Percentiles rank a stretch among this genome's conserved stretches.
Conservation (phyloP, 1,284 basidiomycete genomes). For the Porodaedalea pini region DNA sequence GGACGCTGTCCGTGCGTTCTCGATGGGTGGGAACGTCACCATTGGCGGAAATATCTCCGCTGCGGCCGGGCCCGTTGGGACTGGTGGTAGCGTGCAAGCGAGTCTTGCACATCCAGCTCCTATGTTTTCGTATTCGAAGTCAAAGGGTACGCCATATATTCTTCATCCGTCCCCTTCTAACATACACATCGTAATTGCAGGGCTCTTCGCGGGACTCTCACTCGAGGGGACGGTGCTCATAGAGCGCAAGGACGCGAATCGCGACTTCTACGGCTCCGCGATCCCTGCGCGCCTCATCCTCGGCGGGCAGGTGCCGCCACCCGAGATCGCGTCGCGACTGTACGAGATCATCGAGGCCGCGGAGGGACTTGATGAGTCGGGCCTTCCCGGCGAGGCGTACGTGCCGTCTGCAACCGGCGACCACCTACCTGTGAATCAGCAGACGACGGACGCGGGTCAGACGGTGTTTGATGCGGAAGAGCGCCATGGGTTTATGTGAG, state of each 20-base stretch:
- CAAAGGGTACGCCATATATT: conserved; percentile 63
- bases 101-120: conserved; percentile 90
- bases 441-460: conserved; percentile 2
- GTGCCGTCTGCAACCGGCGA: conserved; percentile 67
- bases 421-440: conserved; percentile 46
- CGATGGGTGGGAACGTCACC: conserved; percentile 92
- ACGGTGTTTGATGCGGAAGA: conserved; percentile 21
- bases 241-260: conserved; percentile 92
- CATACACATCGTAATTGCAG: conserved; percentile 37
- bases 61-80: conserved; percentile 90
- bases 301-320: conserved; percentile 89
- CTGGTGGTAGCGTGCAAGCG: conserved; percentile 87
- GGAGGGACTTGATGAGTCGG: conserved; percentile 75
- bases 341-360: conserved; percentile 95
- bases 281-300: conserved; percentile 90
- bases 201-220: conserved; percentile 92
- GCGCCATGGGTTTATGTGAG: conserved; percentile 3
- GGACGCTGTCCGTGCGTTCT: conserved; percentile 94
- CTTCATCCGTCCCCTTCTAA: neutral
- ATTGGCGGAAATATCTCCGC: conserved; percentile 88
- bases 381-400: conserved; percentile 77
- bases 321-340: conserved; percentile 89
- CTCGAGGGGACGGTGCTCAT: conserved; percentile 94
- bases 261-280: conserved; percentile 91
- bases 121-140: conserved; percentile 97